Base-by-base conservation (phyloP, 2,329 filamentous ascomycete genomes). In the Monosporascus cannonballus region DNA sequence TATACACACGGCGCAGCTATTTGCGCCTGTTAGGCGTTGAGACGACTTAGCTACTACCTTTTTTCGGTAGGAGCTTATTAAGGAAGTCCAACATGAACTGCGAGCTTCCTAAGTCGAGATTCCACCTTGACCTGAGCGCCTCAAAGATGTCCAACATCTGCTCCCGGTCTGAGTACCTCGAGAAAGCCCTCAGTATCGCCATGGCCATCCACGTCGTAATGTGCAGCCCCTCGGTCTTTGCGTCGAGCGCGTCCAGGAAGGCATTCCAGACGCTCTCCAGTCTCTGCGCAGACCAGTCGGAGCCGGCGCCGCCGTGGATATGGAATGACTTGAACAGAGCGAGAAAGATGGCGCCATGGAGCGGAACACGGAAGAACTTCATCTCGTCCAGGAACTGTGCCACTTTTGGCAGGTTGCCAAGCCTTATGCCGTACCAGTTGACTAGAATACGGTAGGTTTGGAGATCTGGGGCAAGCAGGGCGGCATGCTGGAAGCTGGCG, bases 301-400 rank as follows among this genome's bases (percentile, higher is more conserved):
- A 84, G 57, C 84, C 69, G 1, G 75, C 65, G 25, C 83, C 84
- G 11, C 92, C 93, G 64, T 96, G 86, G 2, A 74, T 69, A 34
- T 79, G 77, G 65, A 97, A 99, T 0, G 89, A 91, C 61, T 90
- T 86, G 71, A 97, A 89, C 3, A 97, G 75, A 7, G 87, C 79
- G 38, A 94, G 75, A 63, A 93, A 96, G 24, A 96, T 80, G 53
- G 86, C 80, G 6, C 87, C 87, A 55, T 93, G 84, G 17, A 93
- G 73, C 0, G 84, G 81, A 3, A 96, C 76, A 3, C 78, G 72
- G 59, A 85, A 84, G 38, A 74, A 71, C 52, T 81, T 82, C 90
- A 96, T 96, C 67, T 97, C 93, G 47, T 83, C 80, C 22, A 99
- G 73, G 45, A 90, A 81, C 48, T 83, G 79, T 11, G 83, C 81